Evolutionary conservation across 108 stramenopile species (phyloP).

Genomic region (Cylindrotheca closterium): DNA sequence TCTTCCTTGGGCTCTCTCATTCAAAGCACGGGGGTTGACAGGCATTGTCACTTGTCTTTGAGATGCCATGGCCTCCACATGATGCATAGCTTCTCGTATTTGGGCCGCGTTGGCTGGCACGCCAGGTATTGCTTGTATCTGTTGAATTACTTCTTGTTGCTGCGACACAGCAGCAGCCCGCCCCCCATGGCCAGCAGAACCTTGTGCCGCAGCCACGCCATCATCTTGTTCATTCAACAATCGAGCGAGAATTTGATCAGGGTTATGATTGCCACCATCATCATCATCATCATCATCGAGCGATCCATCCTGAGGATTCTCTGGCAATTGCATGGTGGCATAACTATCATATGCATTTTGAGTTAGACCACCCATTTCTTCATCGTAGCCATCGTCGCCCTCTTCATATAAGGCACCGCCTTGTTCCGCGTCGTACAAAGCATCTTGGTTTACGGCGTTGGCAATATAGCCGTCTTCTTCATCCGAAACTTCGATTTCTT

Average conservation of each 20-base stretch:
- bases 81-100: too few relatives aligned
- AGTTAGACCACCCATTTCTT: constrained; percentile 12
- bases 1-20: too few relatives aligned
- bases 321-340: constrained; percentile 18
- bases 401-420: background rate
- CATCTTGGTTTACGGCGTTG: background rate
- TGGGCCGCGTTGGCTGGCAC: too few relatives aligned
- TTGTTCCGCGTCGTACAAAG: background rate
- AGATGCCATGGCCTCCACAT: too few relatives aligned
- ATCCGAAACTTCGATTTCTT: constrained; percentile 1
- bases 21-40: too few relatives aligned
- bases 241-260: background rate
- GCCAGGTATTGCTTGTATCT: too few relatives aligned
- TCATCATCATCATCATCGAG: constrained; percentile 1
- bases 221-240: background rate
- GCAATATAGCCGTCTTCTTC: constrained; percentile 1
- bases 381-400: constrained; percentile 4
- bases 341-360: constrained; percentile 22
- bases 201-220: too few relatives aligned
- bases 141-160: too few relatives aligned
- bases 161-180: background rate
- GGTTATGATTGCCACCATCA: background rate
- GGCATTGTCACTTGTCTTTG: too few relatives aligned
- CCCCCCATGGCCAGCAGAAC: background rate
- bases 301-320: constrained; percentile 18